These are phyloP conservation scores for Cryptococcus sp. DNA, from an alignment of 1,284 basidiomycete species.

Conservation along the genomic window DNA sequence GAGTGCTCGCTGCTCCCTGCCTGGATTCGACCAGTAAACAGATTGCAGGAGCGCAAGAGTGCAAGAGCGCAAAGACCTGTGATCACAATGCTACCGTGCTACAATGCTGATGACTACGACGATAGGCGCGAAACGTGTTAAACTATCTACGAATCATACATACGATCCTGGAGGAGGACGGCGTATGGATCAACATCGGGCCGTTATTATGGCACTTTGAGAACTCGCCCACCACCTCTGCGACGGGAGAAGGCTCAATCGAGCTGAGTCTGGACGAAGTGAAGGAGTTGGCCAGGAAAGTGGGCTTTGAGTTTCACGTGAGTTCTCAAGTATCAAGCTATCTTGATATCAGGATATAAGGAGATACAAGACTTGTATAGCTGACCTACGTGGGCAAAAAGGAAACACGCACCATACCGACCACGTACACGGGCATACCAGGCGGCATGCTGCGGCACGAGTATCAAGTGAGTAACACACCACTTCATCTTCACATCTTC, in stretches of 20 bases:
- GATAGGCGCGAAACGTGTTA: conserved; percentile 84
- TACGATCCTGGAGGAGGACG: conserved; percentile 73
- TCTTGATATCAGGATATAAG: background rate
- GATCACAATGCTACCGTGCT: no score
- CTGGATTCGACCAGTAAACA: background rate
- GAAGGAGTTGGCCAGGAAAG: conserved; percentile 67
- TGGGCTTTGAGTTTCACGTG: conserved; percentile 83
- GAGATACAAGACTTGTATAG: conserved; percentile 7
- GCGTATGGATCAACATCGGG: conserved; percentile 90
- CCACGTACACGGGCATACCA: conserved; percentile 83
- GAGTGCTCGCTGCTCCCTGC: conserved; percentile 19
- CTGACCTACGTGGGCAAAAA: conserved; percentile 44
- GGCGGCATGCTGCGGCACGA: conserved; percentile 84
- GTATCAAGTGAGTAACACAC: conserved; percentile 71
- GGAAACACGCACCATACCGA: conserved; percentile 77
- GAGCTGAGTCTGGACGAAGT: conserved; percentile 89
- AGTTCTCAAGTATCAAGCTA: conserved; percentile 28
- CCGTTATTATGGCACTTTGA: conserved; percentile 97
- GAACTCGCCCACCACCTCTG: conserved; percentile 63
- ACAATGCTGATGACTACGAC: background rate
- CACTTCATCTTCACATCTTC: no score
- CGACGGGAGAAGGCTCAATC: conserved; percentile 70
- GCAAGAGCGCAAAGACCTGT: no score
- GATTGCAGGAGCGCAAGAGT: conserved; percentile 13
- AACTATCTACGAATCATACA: conserved; percentile 84